A percentile compares a stretch with the other conserved stretches of the same genome.
phyloP scores from a whole-genome alignment of 208 protist genomes.

The Leishmania turanica region DNA sequence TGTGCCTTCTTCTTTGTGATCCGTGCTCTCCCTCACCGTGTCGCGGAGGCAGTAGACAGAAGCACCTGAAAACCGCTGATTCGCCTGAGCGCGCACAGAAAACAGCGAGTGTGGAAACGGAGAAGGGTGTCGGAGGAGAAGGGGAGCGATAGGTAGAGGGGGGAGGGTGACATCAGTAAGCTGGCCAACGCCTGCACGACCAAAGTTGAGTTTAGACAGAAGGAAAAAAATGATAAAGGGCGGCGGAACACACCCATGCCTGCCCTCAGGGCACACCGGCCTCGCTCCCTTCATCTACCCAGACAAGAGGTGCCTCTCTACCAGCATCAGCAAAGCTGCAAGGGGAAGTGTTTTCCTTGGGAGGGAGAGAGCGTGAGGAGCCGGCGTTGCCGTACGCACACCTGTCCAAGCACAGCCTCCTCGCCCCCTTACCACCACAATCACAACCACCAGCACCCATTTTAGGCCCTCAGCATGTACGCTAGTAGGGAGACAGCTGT shows the following conservation, averaged over 20 bases:
- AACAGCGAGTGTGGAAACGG: background rate
- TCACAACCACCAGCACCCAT: background rate
- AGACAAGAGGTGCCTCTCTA: background rate
- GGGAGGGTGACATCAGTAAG: background rate
- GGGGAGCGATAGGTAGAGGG: background rate
- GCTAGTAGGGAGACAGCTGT: background rate
- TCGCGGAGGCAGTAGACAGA: background rate
- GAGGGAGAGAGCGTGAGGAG: background rate
- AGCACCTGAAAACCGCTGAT: background rate
- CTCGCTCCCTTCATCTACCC: no score
- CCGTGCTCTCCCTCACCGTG: background rate
- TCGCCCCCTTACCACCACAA: background rate
- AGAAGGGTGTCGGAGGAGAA: background rate
- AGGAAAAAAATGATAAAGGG: background rate
- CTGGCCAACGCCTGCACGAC: background rate
- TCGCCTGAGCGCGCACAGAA: background rate
- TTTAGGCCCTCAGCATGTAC: background rate
- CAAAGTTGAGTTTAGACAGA: background rate
- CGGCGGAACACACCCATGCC: background rate
- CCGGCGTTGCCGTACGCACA: background rate
- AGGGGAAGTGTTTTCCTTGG: background rate
- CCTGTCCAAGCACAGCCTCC: background rate
- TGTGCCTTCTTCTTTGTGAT: background rate
- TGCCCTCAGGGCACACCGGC: background rate
- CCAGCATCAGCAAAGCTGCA: background rate